Evolutionary conservation across 805 yeast species (phyloP).

Genomic region (Middelhovenomyces tepae): DNA sequence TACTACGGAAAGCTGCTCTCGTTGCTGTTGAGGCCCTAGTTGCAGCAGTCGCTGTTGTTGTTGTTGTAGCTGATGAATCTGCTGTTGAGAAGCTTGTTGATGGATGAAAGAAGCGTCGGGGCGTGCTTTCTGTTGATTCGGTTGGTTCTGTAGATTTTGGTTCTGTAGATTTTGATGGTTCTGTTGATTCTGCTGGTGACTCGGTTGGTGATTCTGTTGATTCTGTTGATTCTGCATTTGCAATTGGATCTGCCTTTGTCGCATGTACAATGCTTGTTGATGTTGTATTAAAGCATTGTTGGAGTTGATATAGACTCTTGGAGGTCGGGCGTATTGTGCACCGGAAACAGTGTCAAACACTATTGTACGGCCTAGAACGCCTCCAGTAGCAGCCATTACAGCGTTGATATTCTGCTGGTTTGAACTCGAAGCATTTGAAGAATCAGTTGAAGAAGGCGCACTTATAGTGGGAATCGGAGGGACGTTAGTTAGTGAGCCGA

Average conservation of each 20-base stretch:
- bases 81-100: too few relatives aligned
- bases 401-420: constrained; percentile 14
- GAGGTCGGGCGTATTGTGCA: constrained; percentile 24
- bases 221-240: constrained; percentile 2
- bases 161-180: too few relatives aligned
- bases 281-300: too few relatives aligned
- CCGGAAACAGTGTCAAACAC: constrained; percentile 23
- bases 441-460: constrained; percentile 7
- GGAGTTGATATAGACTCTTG: constrained; percentile 13
- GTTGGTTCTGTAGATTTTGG: too few relatives aligned
- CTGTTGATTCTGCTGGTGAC: not conserved
- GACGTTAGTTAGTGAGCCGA: constrained; percentile 59
- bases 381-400: constrained; percentile 27
- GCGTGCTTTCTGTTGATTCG: too few relatives aligned
- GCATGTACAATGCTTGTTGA: too few relatives aligned
- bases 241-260: too few relatives aligned
- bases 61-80: too few relatives aligned
- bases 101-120: too few relatives aligned
- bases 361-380: constrained; percentile 26
- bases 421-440: constrained; percentile 12
- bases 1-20: too few relatives aligned
- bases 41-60: too few relatives aligned
- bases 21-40: too few relatives aligned
- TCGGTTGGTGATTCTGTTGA: not conserved
- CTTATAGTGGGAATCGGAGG: constrained; percentile 46